These are phyloP conservation scores for Alternaria triticimaculans DNA, from an alignment of 2,329 filamentous ascomycete species.

Conservation along the genomic window DNA sequence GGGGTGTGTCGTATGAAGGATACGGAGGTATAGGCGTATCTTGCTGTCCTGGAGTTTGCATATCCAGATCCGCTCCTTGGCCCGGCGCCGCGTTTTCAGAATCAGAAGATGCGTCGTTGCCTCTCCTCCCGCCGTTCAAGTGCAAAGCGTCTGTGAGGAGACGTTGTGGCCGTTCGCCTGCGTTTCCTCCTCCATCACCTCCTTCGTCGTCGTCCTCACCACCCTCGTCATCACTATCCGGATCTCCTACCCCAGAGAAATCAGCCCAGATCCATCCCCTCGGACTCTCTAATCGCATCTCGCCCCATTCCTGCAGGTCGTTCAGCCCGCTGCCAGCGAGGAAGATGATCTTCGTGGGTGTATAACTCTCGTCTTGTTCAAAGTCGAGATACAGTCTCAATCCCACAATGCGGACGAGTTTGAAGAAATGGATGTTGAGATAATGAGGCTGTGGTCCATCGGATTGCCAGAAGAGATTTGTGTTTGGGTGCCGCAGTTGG, in stretches of 20 bases:
- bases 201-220: conserved; percentile 26
- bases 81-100: conserved; percentile 24
- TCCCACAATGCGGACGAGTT: conserved; percentile 77
- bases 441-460: conserved; percentile 85
- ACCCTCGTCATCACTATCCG: conserved; percentile 29
- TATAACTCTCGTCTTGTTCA: conserved; percentile 92
- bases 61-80: not conserved
- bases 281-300: conserved; percentile 78
- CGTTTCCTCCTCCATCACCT: conserved; percentile 25
- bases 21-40: not conserved
- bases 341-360: conserved; percentile 89
- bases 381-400: conserved; percentile 91
- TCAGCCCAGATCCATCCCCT: conserved; percentile 91
- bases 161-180: conserved; percentile 1
- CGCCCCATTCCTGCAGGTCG: conserved; percentile 86
- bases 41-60: conserved; percentile 11
- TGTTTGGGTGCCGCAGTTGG: conserved; percentile 75
- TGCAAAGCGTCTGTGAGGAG: not conserved
- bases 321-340: conserved; percentile 90
- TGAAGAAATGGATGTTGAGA: conserved; percentile 85
- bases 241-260: conserved; percentile 65
- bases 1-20: not conserved
- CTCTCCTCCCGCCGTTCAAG: not conserved
- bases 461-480: conserved; percentile 81
- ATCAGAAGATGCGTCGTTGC: conserved; percentile 18